These are phyloP conservation scores for Tetracentron sinense DNA, from an alignment of 164 flowering plant genomes.

Conservation along the genomic window DNA sequence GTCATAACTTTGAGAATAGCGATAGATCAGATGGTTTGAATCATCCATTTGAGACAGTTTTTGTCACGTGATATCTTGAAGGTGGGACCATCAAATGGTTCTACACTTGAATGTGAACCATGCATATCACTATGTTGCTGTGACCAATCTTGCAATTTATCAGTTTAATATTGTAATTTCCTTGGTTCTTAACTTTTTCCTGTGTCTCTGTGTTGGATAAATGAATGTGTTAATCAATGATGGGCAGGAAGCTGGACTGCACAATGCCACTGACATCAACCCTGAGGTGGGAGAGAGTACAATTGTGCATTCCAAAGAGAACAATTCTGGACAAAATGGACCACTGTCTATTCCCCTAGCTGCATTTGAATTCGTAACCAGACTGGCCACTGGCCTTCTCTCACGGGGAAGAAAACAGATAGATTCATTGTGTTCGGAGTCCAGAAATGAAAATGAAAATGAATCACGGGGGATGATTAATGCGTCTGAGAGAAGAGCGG, in stretches of 20 bases:
- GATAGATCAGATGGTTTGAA: neutral
- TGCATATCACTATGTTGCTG: neutral
- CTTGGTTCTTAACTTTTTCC: neutral
- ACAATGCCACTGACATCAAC: conserved; percentile 17
- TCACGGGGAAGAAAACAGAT: conserved; percentile 47
- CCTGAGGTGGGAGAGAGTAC: conserved; percentile 24
- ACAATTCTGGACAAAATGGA: conserved; percentile 51
- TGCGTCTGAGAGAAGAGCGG: conserved; percentile 24
- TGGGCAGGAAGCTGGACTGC: conserved; percentile 41
- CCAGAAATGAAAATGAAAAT: conserved; percentile 36
- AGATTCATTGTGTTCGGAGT: conserved; percentile 28
- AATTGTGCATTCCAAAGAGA: conserved; percentile 31
- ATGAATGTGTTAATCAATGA: conserved; percentile 2
- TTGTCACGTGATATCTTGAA: too few species aligned
- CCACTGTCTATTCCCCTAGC: conserved; percentile 75
- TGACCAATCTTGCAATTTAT: too few species aligned
- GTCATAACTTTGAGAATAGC: neutral
- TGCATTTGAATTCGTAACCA: conserved; percentile 71
- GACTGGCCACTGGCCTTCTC: conserved; percentile 78
- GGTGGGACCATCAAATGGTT: neutral
- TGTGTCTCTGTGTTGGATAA: neutral
- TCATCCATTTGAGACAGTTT: neutral
- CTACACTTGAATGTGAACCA: neutral
- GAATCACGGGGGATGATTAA: conserved; percentile 18
- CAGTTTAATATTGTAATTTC: too few species aligned